Evolutionary conservation across 2,329 filamentous ascomycete species (phyloP), one percentile per base, ranked within the genome.

Genomic region (Biscogniauxia mediterranea): DNA sequence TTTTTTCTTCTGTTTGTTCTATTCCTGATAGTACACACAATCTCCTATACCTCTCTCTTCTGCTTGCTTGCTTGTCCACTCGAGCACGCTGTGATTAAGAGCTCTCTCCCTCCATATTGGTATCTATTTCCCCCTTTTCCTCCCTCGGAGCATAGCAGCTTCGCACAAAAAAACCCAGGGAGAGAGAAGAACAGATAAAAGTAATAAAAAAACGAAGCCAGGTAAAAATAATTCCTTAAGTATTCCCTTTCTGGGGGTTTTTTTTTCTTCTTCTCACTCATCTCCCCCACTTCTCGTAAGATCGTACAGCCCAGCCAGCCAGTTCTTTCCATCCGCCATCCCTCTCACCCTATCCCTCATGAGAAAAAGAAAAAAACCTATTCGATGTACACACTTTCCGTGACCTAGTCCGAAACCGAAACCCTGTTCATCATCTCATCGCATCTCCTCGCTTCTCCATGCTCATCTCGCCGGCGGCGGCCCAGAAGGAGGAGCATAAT

Each of bases 401-500:
- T 46, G 11, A 17, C 38, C 38, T 23, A 23, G 23, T 23, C 28
- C 7, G 28, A 46, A 46, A 13, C 38, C 13, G 15, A 46, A n/a
- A 32, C 7, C 28, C 28, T 11, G 11, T 9, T 46, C 38, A 46
- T 46, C 38, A n/a, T 38, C 38, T 17, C 38, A 46, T 46, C 38
- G 7, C 38, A 17, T 46, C 38, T 46, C 38, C 5, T n/a, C 13
- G 4, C 38, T 46, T 6, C 15, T 2, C 7, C 32, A 9, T 38
- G 3, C 3, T 46, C 15, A 46, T 46, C 65, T 63, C 68, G 75
- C 66, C 26, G 81, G 80, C 9, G 83, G 83, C 23, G 83, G 81
- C 49, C 83, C 83, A 4, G 77, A 63, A 6, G 83, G 83, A 6
- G 82, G 75, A 38, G 77, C 76, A 66, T 77, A 81, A 13, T 74